Conservation (phyloP, 2,329 filamentous ascomycete genomes). For the Colletotrichum sp. region DNA sequence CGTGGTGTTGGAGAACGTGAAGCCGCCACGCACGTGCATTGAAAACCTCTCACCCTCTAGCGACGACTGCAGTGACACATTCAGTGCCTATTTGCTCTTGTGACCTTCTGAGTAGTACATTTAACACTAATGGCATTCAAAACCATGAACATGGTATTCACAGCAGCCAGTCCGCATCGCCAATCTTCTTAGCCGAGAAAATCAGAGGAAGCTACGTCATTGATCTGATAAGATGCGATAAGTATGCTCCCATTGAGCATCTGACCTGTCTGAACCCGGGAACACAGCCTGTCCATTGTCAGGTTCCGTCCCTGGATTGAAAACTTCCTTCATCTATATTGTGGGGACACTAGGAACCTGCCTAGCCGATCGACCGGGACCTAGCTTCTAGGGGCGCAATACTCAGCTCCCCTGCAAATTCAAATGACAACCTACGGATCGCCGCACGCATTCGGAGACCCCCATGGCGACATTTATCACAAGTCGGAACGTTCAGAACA, state of each 20-base stretch:
- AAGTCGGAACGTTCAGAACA: background rate
- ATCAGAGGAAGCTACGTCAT: background rate
- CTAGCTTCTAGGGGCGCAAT: background rate
- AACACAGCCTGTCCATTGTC: background rate
- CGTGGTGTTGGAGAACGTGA: too few relatives aligned
- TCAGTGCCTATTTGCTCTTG: too few relatives aligned
- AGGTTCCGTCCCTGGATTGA: background rate
- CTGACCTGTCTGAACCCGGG: background rate
- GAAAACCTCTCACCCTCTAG: too few relatives aligned
- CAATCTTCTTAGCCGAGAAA: background rate
- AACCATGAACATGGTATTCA: too few relatives aligned
- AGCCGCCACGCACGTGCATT: too few relatives aligned
- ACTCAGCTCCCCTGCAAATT: background rate
- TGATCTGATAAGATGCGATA: background rate
- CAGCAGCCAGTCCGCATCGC: too few relatives aligned
- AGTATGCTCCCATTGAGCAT: background rate
- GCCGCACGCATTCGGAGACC: background rate
- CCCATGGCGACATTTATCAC: background rate
- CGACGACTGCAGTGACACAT: too few relatives aligned
- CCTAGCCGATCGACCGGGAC: background rate
- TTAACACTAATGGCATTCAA: too few relatives aligned
- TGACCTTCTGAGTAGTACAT: too few relatives aligned
- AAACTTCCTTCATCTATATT: background rate
- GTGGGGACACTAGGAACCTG: background rate
- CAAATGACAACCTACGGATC: background rate